Conservation (phyloP, 148 eudicot genomes). For the Vaccinium macrocarpon region DNA sequence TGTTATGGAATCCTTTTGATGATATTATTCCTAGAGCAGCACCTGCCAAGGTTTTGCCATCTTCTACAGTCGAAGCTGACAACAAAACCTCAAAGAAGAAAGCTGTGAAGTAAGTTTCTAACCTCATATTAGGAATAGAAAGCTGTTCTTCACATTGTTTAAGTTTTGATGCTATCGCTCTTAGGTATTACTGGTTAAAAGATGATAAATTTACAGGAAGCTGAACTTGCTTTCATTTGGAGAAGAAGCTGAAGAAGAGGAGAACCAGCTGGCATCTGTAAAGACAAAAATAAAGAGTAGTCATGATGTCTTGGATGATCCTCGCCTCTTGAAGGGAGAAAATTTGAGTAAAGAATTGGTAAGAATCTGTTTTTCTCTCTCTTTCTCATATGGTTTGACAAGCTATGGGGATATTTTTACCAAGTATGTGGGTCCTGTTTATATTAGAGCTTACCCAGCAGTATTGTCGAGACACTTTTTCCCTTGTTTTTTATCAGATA, state of each 20-base stretch:
- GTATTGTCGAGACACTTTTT: background rate
- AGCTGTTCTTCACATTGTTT: background rate
- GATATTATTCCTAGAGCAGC: conserved; percentile 76
- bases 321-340: conserved; percentile 80
- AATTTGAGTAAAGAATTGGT: conserved; percentile 50
- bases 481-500: background rate
- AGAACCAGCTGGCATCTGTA: conserved; percentile 63
- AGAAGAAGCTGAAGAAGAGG: conserved; percentile 98
- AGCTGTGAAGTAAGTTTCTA: conserved; percentile 69
- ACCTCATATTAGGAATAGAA: background rate
- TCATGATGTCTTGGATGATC: conserved; percentile 96
- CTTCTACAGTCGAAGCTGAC: conserved; percentile 35
- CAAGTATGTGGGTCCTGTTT: background rate
- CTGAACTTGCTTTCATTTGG: conserved; percentile 96
- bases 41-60: conserved; percentile 37
- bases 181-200: background rate
- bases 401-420: background rate
- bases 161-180: conserved; percentile 5
- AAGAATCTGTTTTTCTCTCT: conserved; percentile 17
- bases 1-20: conserved; percentile 95
- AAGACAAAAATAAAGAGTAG: conserved; percentile 86
- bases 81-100: conserved; percentile 66
- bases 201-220: conserved; percentile 47
- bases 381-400: background rate
- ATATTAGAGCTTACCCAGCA: conserved; percentile 3